Evolutionary conservation across 345 rosid genomes (phyloP), one percentile per base, ranked within the genome.

Genomic region (Eucalyptus polyanthemos): DNA sequence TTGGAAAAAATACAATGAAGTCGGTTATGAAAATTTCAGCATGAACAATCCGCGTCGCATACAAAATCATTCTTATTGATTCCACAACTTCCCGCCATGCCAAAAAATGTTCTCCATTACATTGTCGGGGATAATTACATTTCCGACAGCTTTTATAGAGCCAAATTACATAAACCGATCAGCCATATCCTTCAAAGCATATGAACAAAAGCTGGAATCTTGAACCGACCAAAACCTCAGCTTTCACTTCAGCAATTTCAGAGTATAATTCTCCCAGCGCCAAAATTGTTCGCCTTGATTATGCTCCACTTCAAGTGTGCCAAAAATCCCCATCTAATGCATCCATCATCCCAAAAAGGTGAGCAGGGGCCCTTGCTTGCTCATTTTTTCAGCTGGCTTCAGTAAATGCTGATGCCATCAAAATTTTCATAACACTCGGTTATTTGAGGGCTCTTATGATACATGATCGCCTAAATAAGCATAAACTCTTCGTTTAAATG

Each of bases 401-500:
- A 76, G 24, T 37, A 76, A 76, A 76, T 21, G 47, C 83, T 3
- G 47, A 76, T 19, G 47, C 45, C 83, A 21, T 76, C 83, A 76
- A 76, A 76, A 76, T 76, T 76, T 37, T 34, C 81, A 16, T 9
- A 72, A 72, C 25, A 72, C 27, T 37, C 1, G 5, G 47, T 76
- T 37, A 76, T 19, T 37, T 21, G 45, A 37, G 47, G 83, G 45
- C 47, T 37, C 0, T 76, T 17, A 76, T 37, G 45, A 76, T 76
- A 37, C 83, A 21, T 51, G 87, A 67, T 95, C 96, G 19, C 98
- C 97, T 80, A 97, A 91, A 89, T 93, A 96, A n/a, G 95, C 72
- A 34, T 91, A 97, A 80, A 96, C 94, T 87, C 97, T 92, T 93
- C 90, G 95, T 92, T 92, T 95, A 89, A 98, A 96, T 62, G 90